Evolutionary conservation across 2,329 filamentous ascomycete species (phyloP).

Genomic region (Stagonosporopsis tanaceti): DNA sequence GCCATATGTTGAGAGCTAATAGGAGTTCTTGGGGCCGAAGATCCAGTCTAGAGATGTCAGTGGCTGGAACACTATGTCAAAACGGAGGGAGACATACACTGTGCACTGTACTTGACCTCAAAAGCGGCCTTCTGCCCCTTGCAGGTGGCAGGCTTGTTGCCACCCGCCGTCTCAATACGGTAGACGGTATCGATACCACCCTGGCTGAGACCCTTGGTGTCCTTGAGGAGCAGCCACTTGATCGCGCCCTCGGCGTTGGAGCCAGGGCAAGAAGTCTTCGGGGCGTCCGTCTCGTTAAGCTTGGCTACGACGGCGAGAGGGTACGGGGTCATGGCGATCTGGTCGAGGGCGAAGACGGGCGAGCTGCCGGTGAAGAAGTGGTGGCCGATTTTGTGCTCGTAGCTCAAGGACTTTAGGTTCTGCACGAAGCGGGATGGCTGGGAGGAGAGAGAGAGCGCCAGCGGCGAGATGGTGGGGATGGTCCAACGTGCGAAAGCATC

Average conservation of each 20-base stretch:
- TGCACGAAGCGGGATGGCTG: conserved; percentile 30
- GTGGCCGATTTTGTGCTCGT: conserved; percentile 61
- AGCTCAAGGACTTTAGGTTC: conserved; percentile 42
- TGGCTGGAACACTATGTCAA: not conserved
- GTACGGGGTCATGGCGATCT: conserved; percentile 51
- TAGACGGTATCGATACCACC: conserved; percentile 57
- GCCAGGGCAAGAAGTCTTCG: conserved; percentile 52
- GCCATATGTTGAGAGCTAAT: not conserved
- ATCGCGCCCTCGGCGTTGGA: conserved; percentile 50
- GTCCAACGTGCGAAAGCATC: conserved; percentile 44
- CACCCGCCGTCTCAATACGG: conserved; percentile 58
- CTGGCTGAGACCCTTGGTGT: conserved; percentile 47
- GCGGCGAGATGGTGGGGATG: conserved; percentile 41
- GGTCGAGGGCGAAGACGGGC: conserved; percentile 68
- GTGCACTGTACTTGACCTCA: conserved; percentile 55
- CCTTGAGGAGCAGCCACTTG: conserved; percentile 57
- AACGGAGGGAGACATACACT: conserved; percentile 27
- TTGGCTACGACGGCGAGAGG: conserved; percentile 57
- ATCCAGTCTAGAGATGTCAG: conserved; percentile 14
- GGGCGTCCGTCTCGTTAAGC: conserved; percentile 60
- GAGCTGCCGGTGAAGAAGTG: conserved; percentile 69
- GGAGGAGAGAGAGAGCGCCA: conserved; percentile 42
- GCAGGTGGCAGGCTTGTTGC: conserved; percentile 53
- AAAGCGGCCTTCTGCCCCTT: conserved; percentile 41
- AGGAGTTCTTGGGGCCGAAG: conserved; percentile 15